phyloP scores from a whole-genome alignment of 2,329 filamentous ascomycete genomes.

The Coniochaeta sp. region DNA sequence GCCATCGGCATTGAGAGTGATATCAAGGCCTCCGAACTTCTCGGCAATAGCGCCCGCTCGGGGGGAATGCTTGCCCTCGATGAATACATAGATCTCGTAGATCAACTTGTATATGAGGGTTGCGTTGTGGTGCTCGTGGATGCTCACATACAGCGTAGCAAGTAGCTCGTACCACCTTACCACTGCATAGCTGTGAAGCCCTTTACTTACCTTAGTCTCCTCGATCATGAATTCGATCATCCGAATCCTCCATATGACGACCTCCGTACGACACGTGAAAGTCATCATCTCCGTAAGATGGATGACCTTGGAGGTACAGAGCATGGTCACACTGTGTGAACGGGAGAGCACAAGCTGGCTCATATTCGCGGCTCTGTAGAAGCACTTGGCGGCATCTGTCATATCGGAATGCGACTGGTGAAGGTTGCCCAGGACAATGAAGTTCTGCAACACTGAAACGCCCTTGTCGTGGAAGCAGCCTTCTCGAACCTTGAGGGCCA shows the following conservation, averaged over 20 bases:
- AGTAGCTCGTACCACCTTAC: conserved; percentile 28
- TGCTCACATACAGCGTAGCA: conserved; percentile 26
- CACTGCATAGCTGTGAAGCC: conserved; percentile 24
- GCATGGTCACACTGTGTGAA: conserved; percentile 22
- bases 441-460: conserved; percentile 24
- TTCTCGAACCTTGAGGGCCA: conserved; percentile 26
- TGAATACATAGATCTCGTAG: conserved; percentile 22
- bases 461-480: conserved; percentile 28
- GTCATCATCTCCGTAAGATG: conserved; percentile 24
- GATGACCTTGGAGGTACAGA: conserved; percentile 28
- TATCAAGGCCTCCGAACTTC: conserved; percentile 24
- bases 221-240: conserved; percentile 30
- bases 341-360: conserved; percentile 23
- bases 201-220: conserved; percentile 25
- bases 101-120: conserved; percentile 25
- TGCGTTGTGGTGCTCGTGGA: conserved; percentile 25
- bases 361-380: conserved; percentile 25
- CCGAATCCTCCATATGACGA: conserved; percentile 26
- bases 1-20: conserved; percentile 21
- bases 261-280: conserved; percentile 25
- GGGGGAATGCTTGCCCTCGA: conserved; percentile 23
- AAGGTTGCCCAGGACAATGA: conserved; percentile 27
- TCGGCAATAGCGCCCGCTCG: conserved; percentile 20
- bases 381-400: conserved; percentile 21
- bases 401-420: conserved; percentile 18